A percentile compares a stretch with the other conserved stretches of the same genome.
phyloP scores from a whole-genome alignment of 192 early-diverging fungal species.

The Powellomyces hirtus region DNA sequence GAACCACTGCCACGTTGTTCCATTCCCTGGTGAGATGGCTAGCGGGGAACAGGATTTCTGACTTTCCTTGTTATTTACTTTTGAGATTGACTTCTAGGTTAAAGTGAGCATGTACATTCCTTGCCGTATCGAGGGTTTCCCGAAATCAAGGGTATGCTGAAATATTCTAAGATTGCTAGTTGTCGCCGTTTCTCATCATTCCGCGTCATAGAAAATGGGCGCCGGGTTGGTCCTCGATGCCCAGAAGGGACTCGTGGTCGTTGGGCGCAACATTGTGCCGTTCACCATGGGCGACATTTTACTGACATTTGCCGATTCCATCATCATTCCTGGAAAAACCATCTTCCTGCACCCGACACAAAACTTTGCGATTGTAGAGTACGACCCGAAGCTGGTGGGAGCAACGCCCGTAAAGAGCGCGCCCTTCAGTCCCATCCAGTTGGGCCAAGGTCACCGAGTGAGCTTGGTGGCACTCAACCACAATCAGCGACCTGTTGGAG shows the following conservation, averaged over 20 bases:
- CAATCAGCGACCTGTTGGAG: constrained; percentile 48
- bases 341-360: constrained; percentile 83
- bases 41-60: no score
- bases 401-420: constrained; percentile 68
- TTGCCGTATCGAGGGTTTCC: constrained; percentile 71
- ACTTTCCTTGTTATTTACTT: no score
- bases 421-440: constrained; percentile 52
- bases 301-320: constrained; percentile 81
- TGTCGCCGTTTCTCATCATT: background rate
- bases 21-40: constrained; percentile 74
- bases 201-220: constrained; percentile 51
- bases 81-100: no score
- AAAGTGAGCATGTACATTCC: constrained; percentile 81
- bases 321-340: constrained; percentile 83
- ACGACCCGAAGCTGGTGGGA: constrained; percentile 72
- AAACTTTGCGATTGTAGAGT: constrained; percentile 83
- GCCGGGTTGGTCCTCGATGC: constrained; percentile 79
- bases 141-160: constrained; percentile 39
- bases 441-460: constrained; percentile 61
- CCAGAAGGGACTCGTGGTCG: constrained; percentile 75
- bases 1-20: constrained; percentile 71
- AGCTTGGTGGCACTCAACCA: constrained; percentile 50
- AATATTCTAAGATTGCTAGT: background rate
- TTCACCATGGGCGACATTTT: constrained; percentile 74
- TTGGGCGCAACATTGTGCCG: constrained; percentile 78